Evolutionary conservation across 148 eudicot genomes (phyloP).

Genomic region (Rhododendron molle): DNA sequence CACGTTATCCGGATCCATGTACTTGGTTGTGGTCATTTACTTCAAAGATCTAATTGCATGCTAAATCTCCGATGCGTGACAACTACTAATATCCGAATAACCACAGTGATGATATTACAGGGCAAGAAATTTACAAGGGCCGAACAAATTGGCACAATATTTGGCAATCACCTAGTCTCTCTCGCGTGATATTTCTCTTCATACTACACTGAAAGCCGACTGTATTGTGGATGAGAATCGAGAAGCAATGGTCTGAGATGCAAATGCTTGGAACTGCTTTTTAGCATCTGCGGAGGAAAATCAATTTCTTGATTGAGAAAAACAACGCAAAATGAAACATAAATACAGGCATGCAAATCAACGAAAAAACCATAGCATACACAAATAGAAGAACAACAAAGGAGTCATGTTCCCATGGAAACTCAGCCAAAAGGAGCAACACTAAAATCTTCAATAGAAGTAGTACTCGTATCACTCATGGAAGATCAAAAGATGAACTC

Average conservation of each 20-base stretch:
- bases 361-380: background rate
- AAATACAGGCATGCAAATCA: background rate
- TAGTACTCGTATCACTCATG: background rate
- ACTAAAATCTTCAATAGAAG: background rate
- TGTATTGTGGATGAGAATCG: conserved; percentile 74
- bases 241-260: conserved; percentile 84
- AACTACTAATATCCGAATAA: background rate
- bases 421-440: background rate
- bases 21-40: background rate
- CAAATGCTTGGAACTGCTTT: conserved; percentile 95
- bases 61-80: background rate
- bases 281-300: conserved; percentile 72
- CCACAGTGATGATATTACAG: background rate
- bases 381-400: background rate
- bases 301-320: background rate
- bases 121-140: background rate
- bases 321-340: background rate
- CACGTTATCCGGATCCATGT: background rate
- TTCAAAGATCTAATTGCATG: background rate
- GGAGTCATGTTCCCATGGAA: background rate
- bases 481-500: background rate
- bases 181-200: conserved; percentile 14
- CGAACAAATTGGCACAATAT: background rate
- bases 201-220: conserved; percentile 83
- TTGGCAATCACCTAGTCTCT: background rate